Base-by-base conservation (phyloP, 1,139 yeast species). In the Petasospora rhodanensis region DNA sequence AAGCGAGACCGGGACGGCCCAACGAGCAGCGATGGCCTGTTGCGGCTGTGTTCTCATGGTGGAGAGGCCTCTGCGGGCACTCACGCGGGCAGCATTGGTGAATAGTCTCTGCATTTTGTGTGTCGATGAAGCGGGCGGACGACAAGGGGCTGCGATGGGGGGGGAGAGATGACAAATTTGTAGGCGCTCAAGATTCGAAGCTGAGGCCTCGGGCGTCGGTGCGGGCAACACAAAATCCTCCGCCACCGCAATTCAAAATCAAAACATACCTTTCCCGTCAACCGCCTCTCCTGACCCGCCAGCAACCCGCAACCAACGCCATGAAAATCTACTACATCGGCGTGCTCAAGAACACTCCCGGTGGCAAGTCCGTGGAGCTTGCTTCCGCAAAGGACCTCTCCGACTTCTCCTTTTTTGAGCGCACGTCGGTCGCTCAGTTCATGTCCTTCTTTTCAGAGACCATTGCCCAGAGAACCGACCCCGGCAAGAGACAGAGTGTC, bases 381-480 rank as follows among this genome's bases (percentile, higher is more conserved):
- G 66, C 87, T 11, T 71, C 82, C 22, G 89, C 91, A 21, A 76
- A 83, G 49, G 97, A 93, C 54, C 70, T 93, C 42, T 68, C 84
- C 20, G 82, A 80, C 51, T 91, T 89, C 61, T 79, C 94, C 26
- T 93, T 84, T 61, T 89, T 93, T 57, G 94, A 86, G 62, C 70
- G 93, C 48, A 64, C 70, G 40, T 75, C 71, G 27, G 87, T 80
- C 18, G 73, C 79, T 6, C 96, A 91, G 61, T 91, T 91, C 63
- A 85, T 91, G 96, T 76, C 94, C 4, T 93, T 93, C 59, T 89
- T 91, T 61, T 74, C 95, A 15, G 85, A 79, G 52, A 91, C 98
- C 6, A 91, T 91, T 16, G 79, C 95, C 9, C 81, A 79, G 46
- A 77, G 98, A 62, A 93, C 98, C 2, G 64, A 70, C 24, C 70